phyloP scores from a whole-genome alignment of 169 alveolate species.

The Babesia ovata region DNA sequence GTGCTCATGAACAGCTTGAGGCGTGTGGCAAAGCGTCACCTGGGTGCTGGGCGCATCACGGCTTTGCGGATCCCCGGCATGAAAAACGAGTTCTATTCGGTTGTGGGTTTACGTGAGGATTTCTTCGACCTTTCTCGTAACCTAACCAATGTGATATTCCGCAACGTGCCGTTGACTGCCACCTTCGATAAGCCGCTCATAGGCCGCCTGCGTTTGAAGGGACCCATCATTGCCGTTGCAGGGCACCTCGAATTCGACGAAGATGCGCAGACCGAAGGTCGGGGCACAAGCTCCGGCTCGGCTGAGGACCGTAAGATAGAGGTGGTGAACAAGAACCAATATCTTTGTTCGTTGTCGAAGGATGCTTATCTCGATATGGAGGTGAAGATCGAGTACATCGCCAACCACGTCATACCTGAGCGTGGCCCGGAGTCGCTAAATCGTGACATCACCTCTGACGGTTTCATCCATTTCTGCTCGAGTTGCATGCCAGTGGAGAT shows the following conservation, averaged over 20 bases:
- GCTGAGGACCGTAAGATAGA: conserved; percentile 68
- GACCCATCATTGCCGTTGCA: conserved; percentile 87
- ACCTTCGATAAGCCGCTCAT: conserved; percentile 77
- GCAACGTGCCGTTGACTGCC: conserved; percentile 78
- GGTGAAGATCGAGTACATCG: conserved; percentile 82
- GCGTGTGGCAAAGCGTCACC: conserved; percentile 78
- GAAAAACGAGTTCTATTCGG: conserved; percentile 77
- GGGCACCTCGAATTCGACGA: conserved; percentile 81
- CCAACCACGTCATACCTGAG: conserved; percentile 83
- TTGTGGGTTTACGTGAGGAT: conserved; percentile 80
- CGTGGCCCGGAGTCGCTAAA: conserved; percentile 81
- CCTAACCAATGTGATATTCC: conserved; percentile 75
- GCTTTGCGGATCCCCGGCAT: conserved; percentile 82
- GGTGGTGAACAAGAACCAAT: conserved; percentile 81
- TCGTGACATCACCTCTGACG: conserved; percentile 82
- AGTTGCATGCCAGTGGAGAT: conserved; percentile 80
- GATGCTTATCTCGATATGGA: conserved; percentile 81
- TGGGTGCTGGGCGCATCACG: conserved; percentile 82
- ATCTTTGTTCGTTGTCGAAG: conserved; percentile 79
- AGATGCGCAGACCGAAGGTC: conserved; percentile 58
- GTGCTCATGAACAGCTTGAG: conserved; percentile 81
- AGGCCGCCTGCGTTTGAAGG: conserved; percentile 77
- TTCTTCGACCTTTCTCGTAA: conserved; percentile 77
- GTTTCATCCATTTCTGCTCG: conserved; percentile 82
- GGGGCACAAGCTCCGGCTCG: conserved; percentile 69